Evolutionary conservation across 164 flowering plant genomes (phyloP).

Genomic region (Annona squamosa): DNA sequence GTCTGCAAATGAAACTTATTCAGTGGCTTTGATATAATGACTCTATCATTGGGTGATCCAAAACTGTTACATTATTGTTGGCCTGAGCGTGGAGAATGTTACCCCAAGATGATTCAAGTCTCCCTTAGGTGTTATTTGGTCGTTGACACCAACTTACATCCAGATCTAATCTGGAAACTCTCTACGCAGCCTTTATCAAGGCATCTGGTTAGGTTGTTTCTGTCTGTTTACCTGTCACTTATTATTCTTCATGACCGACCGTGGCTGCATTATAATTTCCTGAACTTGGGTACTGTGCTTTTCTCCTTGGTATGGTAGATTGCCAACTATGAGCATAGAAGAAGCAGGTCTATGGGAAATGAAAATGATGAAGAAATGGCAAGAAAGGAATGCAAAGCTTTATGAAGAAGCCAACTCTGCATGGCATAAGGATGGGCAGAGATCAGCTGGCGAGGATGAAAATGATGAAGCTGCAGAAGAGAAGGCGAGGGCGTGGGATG

Average conservation of each 20-base stretch:
- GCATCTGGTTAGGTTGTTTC: no score
- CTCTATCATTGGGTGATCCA: neutral
- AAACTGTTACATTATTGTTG: no score
- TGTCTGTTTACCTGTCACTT: no score
- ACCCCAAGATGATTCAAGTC: no score
- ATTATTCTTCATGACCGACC: no score
- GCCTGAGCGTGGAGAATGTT: no score
- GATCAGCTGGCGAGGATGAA: constrained; percentile 42
- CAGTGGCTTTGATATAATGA: neutral
- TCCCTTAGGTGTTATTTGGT: no score
- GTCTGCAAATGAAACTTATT: neutral
- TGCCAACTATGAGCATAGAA: constrained; percentile 99
- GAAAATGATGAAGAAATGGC: constrained; percentile 94
- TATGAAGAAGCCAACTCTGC: constrained; percentile 88
- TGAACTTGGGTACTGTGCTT: neutral
- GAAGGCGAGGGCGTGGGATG: constrained; percentile 90
- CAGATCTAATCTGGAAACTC: no score
- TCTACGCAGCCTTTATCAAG: no score
- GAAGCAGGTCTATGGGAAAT: constrained; percentile 93
- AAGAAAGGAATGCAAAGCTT: constrained; percentile 55
- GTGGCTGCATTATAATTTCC: no score
- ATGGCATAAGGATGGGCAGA: constrained; percentile 70
- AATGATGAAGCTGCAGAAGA: constrained; percentile 82
- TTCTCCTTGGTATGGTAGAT: constrained; percentile 25
- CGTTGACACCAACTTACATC: no score